Base-by-base conservation (phyloP, 352 stramenopile species). In the Pythium phragmitis region DNA sequence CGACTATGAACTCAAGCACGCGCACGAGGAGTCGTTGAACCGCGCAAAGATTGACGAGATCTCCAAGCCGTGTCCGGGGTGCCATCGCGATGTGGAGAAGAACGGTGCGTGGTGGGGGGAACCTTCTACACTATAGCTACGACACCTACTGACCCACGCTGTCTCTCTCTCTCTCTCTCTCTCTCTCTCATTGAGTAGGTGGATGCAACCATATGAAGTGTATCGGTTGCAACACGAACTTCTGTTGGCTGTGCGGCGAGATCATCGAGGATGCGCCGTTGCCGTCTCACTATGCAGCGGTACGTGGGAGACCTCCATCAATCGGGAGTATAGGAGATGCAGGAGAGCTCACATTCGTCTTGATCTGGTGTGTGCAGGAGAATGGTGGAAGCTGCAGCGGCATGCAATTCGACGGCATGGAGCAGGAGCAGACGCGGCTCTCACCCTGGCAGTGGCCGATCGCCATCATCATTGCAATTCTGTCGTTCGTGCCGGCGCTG, bases 121-220 rank as follows among this genome's bases (percentile, higher is more conserved):
- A 4, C 26, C 26, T 28, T 28, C 26, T 28, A 28, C 26, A 28
- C 26, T 28, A 4, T 28, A 28, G 26, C 26, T 2, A 28, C 4
- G 26, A 2, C 26, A 28, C 26, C 26, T 28, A 28, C 42, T 12
- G 17, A 33, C 7, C 37, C 30, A 19, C 41, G 12, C 2, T 28
- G 26, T 28, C 2, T 28, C 26, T 28, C 26, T 28, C 26, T 28
- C 26, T 13, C 3, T 12, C n/a, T n/a, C n/a, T n/a, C n/a, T n/a
- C n/a, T n/a, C n/a, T n/a, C n/a, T n/a, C n/a, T n/a, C n/a, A n/a
- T n/a, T n/a, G 7, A 13, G 26, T 43, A 78, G 87, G 85, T 8
- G 91, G 91, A 1, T 98, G 91, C 69, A 97, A 98, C 64, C 89
- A 97, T 67, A 97, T 98, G 76, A 96, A 94, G 64, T 96, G 90